Base-by-base conservation (phyloP, 225 moss, liverwort and hornwort genomes). In the Antitrichia curtipendula region DNA sequence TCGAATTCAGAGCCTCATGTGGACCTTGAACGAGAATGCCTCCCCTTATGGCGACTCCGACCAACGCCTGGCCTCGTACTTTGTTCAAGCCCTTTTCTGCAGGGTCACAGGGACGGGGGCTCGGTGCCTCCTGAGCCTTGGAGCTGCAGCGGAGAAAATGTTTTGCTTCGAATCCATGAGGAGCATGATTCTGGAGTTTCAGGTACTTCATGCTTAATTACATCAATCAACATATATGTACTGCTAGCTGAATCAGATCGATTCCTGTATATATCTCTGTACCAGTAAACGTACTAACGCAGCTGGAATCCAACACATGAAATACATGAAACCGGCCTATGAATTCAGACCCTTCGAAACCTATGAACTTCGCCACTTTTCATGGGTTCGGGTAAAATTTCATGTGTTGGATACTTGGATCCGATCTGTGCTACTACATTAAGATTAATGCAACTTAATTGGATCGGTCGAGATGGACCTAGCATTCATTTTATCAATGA, bases 131-230 rank as follows among this genome's bases (percentile, higher is more conserved):
- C 72, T 63, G 34, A 94, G 90, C 88, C 92, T 95, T 58, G 93
- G 76, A 73, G 88, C 92, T 32, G 94, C 96, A 8, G 93, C 95
- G 9, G 93, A 94, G 69, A 92, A 91, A 80, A 90, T 90, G 31
- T 92, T 93, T 64, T 93, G 92, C 59, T 94, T 95, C 82, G 93
- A 94, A 36, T 95, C 96, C 78, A 89, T 96, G 89, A 89, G 95
- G 53, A 95, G 89, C 66, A 94, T 95, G 94, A 95, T 96, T 13
- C 94, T 96, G 63, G 90, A 93, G 54, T 95, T 94, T 82, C 94
- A 96, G 92, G 92, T 90, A 73, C 66, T 58, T 68, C 38, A 58
- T 28, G 27, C 28, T 18, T 8, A 7, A 52, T n/a, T 40, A 6
- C 82, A 45, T 63, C 81, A 63, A 81, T 47, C 18, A 28, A 62